Evolutionary conservation across 768 basidiomycete genomes (phyloP), one percentile per base, ranked within the genome.

Genomic region (Cubamyces sp.): DNA sequence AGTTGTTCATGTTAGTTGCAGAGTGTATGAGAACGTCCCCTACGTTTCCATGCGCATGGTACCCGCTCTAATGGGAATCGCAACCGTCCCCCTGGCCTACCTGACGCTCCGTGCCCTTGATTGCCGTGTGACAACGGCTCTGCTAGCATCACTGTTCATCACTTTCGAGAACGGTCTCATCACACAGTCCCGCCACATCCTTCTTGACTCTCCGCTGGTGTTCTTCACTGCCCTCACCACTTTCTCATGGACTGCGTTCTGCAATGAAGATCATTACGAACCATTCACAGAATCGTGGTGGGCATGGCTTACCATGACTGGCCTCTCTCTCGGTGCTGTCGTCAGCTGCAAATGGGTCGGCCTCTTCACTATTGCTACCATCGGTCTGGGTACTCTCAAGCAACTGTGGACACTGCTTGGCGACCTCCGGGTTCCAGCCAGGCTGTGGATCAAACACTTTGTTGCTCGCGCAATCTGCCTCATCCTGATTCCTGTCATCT

Each of bases 261-360:
- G 84, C 73, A 95, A 94, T 76, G 94, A 96, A 74, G 90, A 97
- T 78, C 88, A 85, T 72, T 81, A 88, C 55, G 80, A 86, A 52
- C 88, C 94, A 0, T 99, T 98, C 76, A 89, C 90, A 1, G 78
- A 84, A 11, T 75, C 79, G 2, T 98, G 97, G 97, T 99, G 97
- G 97, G 79, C 82, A 0, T 96, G 94, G 91, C 88, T 98, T 34
- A 76, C 83, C 14, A 81, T 98, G 42, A 91, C 92, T 2, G 97
- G 97, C 30, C 79, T 96, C 15, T 86, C 90, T 0, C 87, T 99
- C 25, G 97, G 97, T 40, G 95, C 96, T 5, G 94, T 96, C 51
- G 84, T 90, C 34, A 91, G 89, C 69, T 94, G 93, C 80, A 99
- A 98, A 74, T 98, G 96, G 97, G 96, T 98, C 43, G 97, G 97